Percentiles rank a stretch among this genome's conserved stretches.
Conservation (phyloP, 2,329 filamentous ascomycete genomes). For the Neofusicoccum sp. region DNA sequence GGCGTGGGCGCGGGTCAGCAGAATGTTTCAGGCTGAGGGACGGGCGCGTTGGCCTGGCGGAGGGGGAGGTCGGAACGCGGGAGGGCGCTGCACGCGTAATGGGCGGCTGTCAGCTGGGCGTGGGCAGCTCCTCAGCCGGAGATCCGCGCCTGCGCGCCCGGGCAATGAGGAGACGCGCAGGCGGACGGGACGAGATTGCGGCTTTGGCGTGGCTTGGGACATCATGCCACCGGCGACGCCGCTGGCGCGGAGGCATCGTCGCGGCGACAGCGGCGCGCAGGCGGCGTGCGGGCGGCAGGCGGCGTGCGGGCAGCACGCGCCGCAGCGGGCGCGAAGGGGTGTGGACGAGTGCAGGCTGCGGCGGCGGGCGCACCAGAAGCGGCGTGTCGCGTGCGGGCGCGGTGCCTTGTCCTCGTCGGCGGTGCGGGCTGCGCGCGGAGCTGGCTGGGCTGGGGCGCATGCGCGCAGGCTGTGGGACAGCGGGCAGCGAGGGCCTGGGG, state of each 20-base stretch:
- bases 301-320: not conserved
- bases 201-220: not conserved
- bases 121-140: slow-evolving; percentile 5
- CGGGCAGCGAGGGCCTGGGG: slow-evolving; percentile 7
- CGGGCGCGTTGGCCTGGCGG: not conserved
- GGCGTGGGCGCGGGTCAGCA: not conserved
- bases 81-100: slow-evolving; percentile 3
- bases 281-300: not conserved
- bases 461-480: slow-evolving; percentile 1
- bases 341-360: not conserved
- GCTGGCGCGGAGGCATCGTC: not conserved
- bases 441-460: not conserved
- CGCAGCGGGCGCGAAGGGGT: not conserved
- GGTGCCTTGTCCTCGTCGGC: slow-evolving; percentile 7
- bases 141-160: not conserved
- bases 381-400: not conserved
- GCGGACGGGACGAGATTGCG: slow-evolving; percentile 9
- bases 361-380: not conserved
- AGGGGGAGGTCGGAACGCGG: not conserved
- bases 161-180: not conserved
- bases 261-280: not conserved
- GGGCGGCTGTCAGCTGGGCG: slow-evolving; percentile 1
- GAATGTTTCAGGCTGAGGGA: slow-evolving; percentile 7
- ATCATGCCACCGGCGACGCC: not conserved
- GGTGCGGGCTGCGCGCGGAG: not conserved